Evolutionary conservation across 2,329 filamentous ascomycete genomes (phyloP).

Genomic region (Cercospora beticola): DNA sequence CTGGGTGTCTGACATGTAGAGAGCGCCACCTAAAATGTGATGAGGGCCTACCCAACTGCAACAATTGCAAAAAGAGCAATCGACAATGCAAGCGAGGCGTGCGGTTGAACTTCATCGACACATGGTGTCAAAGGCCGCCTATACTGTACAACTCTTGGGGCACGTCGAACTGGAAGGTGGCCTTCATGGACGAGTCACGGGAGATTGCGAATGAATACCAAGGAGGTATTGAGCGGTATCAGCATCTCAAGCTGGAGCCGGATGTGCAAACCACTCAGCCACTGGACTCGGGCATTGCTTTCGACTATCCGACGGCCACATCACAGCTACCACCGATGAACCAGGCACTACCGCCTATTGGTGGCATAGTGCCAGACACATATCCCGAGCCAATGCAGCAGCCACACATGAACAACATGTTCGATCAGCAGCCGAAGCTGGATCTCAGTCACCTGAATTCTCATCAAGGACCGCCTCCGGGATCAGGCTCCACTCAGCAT

Average conservation of each 20-base stretch:
- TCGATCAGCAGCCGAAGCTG: slow-evolving; percentile 39
- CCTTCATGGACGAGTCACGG: slow-evolving; percentile 85
- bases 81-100: slow-evolving; percentile 82
- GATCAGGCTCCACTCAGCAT: slow-evolving; percentile 28
- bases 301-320: slow-evolving; percentile 21
- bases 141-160: slow-evolving; percentile 53
- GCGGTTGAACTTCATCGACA: slow-evolving; percentile 88
- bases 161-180: slow-evolving; percentile 67
- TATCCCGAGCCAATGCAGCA: slow-evolving; percentile 43
- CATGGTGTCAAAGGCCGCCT: slow-evolving; percentile 68
- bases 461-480: slow-evolving; percentile 22
- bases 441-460: slow-evolving; percentile 32
- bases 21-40: slow-evolving; percentile 91
- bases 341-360: slow-evolving; percentile 54
- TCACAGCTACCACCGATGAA: slow-evolving; percentile 35
- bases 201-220: slow-evolving; percentile 87
- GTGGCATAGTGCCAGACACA: slow-evolving; percentile 49
- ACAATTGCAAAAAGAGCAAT: slow-evolving; percentile 87
- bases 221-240: slow-evolving; percentile 73
- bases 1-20: slow-evolving; percentile 85
- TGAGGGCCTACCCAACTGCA: slow-evolving; percentile 64
- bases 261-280: slow-evolving; percentile 16
- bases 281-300: slow-evolving; percentile 35
- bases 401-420: slow-evolving; percentile 40
- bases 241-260: slow-evolving; percentile 39